These are phyloP conservation scores for Penicillium waksmanii DNA, from an alignment of 495 filamentous ascomycete species.

Conservation along the genomic window DNA sequence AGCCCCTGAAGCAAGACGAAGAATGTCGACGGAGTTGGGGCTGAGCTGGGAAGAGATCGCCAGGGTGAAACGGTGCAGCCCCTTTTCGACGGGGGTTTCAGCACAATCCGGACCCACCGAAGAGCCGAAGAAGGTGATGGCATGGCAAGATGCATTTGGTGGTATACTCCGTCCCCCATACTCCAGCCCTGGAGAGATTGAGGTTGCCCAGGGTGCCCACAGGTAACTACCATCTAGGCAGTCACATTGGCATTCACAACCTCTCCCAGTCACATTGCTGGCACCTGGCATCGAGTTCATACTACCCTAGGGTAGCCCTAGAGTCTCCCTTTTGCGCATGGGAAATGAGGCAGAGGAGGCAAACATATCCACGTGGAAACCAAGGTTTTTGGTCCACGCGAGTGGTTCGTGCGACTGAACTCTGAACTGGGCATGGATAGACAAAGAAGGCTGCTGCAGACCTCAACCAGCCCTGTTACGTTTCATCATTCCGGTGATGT, in stretches of 20 bases:
- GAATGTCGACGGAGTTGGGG: conserved; percentile 19
- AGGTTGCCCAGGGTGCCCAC: too few species aligned
- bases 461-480: background rate
- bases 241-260: too few species aligned
- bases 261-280: too few species aligned
- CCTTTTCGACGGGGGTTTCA: conserved; percentile 27
- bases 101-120: conserved; percentile 28
- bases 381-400: background rate
- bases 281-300: too few species aligned
- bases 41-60: conserved; percentile 36
- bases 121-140: conserved; percentile 26
- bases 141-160: too few species aligned
- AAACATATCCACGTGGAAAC: conserved; percentile 1
- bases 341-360: background rate
- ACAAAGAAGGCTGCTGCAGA: background rate
- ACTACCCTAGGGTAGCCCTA: too few species aligned
- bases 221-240: too few species aligned
- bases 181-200: too few species aligned
- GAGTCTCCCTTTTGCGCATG: too few species aligned
- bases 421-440: background rate
- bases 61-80: conserved; percentile 29
- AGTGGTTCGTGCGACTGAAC: background rate
- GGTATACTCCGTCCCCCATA: too few species aligned
- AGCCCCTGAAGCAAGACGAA: conserved; percentile 15
- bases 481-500: conserved; percentile 1